A percentile compares a stretch with the other conserved stretches of the same genome.
phyloP scores from a whole-genome alignment of 2,329 filamentous ascomycete species.

The Basipetospora chlamydospora region DNA sequence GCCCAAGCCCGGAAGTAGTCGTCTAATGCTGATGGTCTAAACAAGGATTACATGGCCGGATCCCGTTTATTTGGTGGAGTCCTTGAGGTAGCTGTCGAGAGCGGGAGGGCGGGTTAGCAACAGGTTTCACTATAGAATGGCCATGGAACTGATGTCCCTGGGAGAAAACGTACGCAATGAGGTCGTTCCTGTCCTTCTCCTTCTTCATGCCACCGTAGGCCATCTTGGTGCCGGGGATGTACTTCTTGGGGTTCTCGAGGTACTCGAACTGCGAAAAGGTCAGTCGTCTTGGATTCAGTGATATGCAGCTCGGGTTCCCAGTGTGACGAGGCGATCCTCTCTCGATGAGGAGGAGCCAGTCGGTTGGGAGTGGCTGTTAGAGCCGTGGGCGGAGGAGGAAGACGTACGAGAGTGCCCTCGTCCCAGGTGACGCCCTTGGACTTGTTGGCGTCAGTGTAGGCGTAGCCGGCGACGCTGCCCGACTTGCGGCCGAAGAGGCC shows the following conservation, averaged over 20 bases:
- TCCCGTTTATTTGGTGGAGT: conserved; percentile 52
- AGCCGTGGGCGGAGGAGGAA: conserved; percentile 5
- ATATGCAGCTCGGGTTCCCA: too few species aligned
- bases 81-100: conserved; percentile 47
- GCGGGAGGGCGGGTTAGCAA: background rate
- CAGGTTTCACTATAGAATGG: background rate
- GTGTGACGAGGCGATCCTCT: background rate
- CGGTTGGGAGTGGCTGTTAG: background rate
- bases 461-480: conserved; percentile 78
- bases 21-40: too few species aligned
- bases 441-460: conserved; percentile 99
- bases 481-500: conserved; percentile 96
- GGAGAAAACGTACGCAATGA: conserved; percentile 72
- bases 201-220: conserved; percentile 99
- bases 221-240: conserved; percentile 99
- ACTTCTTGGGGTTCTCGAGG: conserved; percentile 99
- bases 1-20: too few species aligned
- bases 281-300: too few species aligned
- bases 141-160: background rate
- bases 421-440: conserved; percentile 83
- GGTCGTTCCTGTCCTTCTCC: conserved; percentile 96
- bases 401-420: conserved; percentile 63
- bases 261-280: conserved; percentile 59
- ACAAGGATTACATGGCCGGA: too few species aligned
- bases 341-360: background rate